Percentiles rank a stretch among this genome's conserved stretches.
These are phyloP conservation scores for Silybum marianum DNA, from an alignment of 129 eudicot species.

Conservation along the genomic window DNA sequence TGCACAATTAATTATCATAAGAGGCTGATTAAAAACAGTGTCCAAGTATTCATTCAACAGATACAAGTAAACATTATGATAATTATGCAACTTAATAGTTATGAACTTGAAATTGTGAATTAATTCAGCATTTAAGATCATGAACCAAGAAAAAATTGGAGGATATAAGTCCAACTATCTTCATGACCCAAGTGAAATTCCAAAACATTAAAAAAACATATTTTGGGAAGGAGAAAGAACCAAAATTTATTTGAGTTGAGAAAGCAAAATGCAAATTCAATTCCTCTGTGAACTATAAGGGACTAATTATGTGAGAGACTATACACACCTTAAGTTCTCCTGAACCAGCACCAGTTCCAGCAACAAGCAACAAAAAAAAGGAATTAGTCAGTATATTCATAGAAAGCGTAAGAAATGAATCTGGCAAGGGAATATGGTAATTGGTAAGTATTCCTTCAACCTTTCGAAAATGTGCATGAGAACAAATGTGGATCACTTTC, in stretches of 20 bases:
- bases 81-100: neutral
- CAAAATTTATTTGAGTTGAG: neutral
- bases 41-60: neutral
- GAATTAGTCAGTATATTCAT: constrained; percentile 29
- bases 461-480: constrained; percentile 72
- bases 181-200: neutral
- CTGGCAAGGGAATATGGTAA: neutral
- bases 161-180: neutral
- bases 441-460: constrained; percentile 31
- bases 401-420: constrained; percentile 12
- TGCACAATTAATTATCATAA: neutral
- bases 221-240: neutral
- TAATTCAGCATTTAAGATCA: neutral
- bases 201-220: neutral
- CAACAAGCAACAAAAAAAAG: constrained; percentile 26
- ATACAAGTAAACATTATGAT: neutral
- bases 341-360: constrained; percentile 48
- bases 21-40: neutral
- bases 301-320: neutral
- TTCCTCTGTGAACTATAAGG: neutral
- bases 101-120: neutral
- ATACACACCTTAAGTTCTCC: constrained; percentile 69
- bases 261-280: neutral
- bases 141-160: neutral
- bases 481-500: constrained; percentile 93